Percentiles rank a stretch among this genome's conserved stretches.
Conservation (phyloP, 768 basidiomycete genomes). For the Mycena venus region DNA sequence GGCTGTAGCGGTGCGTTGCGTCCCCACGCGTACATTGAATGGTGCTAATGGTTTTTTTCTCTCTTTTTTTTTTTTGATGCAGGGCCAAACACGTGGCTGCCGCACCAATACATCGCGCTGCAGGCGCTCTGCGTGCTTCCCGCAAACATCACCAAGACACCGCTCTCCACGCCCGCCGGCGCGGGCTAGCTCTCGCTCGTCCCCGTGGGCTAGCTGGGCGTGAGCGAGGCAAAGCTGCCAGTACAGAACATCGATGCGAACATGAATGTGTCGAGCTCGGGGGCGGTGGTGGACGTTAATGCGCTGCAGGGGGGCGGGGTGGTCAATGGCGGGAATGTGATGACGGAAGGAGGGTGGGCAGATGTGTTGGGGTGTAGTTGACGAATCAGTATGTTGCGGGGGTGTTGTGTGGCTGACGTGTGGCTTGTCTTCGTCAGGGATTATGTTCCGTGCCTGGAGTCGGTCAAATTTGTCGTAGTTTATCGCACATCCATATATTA, state of each 20-base stretch:
- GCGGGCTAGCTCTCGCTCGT: constrained; percentile 77
- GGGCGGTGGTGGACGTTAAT: constrained; percentile 74
- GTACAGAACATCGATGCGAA: constrained; percentile 74
- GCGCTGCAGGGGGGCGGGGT: constrained; percentile 54
- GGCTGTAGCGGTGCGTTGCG: too few species aligned
- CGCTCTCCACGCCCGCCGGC: constrained; percentile 64
- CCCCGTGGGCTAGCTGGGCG: constrained; percentile 82
- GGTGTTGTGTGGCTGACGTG: constrained; percentile 90
- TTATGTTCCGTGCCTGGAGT: not conserved
- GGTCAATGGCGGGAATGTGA: constrained; percentile 76
- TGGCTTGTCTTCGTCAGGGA: constrained; percentile 10
- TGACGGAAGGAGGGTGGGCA: constrained; percentile 78
- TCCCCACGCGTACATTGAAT: too few species aligned
- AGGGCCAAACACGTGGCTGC: constrained; percentile 91
- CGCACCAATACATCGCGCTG: constrained; percentile 85
- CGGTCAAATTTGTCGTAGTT: too few species aligned
- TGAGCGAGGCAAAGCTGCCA: constrained; percentile 79
- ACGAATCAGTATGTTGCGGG: constrained; percentile 90
- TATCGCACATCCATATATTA: too few species aligned
- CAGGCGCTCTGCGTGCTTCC: constrained; percentile 84
- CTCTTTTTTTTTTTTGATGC: too few species aligned
- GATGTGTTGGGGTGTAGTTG: constrained; percentile 73
- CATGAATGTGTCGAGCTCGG: too few species aligned
- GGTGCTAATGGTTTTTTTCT: too few species aligned
- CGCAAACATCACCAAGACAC: constrained; percentile 72